Evolutionary conservation across 495 filamentous ascomycete genomes (phyloP).

Genomic region (Neurospora pannonica): DNA sequence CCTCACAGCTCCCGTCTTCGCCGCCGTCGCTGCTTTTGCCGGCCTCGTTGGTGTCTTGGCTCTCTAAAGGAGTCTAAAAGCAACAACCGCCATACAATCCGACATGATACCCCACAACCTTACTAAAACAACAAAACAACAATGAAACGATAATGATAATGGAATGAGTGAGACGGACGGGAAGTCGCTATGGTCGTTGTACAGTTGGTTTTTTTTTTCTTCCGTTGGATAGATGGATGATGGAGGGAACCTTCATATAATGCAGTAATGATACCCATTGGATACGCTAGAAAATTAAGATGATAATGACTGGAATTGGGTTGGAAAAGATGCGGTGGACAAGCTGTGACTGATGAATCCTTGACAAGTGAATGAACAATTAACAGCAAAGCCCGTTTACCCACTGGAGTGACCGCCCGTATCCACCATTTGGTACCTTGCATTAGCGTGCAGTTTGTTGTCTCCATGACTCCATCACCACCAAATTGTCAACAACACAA

Average conservation of each 20-base stretch:
- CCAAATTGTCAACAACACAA: no score
- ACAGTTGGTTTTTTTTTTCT: background rate
- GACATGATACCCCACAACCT: background rate
- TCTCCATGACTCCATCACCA: no score
- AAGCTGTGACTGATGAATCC: no score
- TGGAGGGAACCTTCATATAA: background rate
- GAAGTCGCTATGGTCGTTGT: background rate
- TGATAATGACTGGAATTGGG: background rate
- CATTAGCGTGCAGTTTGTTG: no score
- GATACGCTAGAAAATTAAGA: background rate
- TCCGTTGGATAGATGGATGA: background rate
- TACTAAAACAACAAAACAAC: background rate
- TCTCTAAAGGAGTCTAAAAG: background rate
- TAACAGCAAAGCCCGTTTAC: no score
- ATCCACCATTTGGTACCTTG: no score
- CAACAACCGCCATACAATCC: background rate
- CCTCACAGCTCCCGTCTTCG: background rate
- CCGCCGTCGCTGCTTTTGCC: background rate
- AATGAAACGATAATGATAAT: background rate
- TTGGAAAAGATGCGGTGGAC: background rate
- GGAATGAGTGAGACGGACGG: background rate
- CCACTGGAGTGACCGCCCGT: no score
- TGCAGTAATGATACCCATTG: background rate
- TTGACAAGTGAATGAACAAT: no score
- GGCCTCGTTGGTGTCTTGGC: background rate